These are phyloP conservation scores for Boletus sp. DNA, from an alignment of 768 basidiomycete species.

Conservation along the genomic window DNA sequence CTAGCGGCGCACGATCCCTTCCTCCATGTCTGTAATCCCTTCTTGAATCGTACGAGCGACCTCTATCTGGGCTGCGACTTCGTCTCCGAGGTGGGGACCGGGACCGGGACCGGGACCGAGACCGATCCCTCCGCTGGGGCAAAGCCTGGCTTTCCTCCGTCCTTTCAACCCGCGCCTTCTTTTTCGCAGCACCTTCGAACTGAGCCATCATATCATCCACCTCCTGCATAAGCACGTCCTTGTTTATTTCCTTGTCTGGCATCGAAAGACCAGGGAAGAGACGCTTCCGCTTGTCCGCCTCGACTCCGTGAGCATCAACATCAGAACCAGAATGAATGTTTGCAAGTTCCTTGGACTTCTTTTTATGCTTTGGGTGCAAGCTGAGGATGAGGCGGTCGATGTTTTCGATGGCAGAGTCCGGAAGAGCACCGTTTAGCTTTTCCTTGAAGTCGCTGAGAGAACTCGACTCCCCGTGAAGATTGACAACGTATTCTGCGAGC, in stretches of 20 bases:
- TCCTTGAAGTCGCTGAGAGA: constrained; percentile 77
- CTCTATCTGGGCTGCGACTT: constrained; percentile 61
- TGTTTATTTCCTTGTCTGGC: constrained; percentile 64
- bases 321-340: constrained; percentile 38
- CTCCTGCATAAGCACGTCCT: constrained; percentile 85
- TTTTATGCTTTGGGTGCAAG: constrained; percentile 96
- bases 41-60: constrained; percentile 44
- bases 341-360: constrained; percentile 42
- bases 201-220: constrained; percentile 87
- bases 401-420: constrained; percentile 87
- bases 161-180: constrained; percentile 43
- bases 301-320: constrained; percentile 34
- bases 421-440: constrained; percentile 78
- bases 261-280: constrained; percentile 89
- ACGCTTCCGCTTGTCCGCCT: constrained; percentile 76
- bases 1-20: constrained; percentile 43
- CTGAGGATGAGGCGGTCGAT: constrained; percentile 92
- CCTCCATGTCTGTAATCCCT: constrained; percentile 41
- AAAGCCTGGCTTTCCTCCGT: constrained; percentile 52
- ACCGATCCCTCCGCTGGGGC: constrained; percentile 55
- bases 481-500: constrained; percentile 92
- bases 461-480: constrained; percentile 82
- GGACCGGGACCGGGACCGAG: constrained; percentile 43
- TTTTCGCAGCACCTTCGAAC: constrained; percentile 67
- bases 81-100: constrained; percentile 48